Evolutionary conservation across 2,329 filamentous ascomycete genomes (phyloP).

Genomic region (Lasiodiplodia citricola): DNA sequence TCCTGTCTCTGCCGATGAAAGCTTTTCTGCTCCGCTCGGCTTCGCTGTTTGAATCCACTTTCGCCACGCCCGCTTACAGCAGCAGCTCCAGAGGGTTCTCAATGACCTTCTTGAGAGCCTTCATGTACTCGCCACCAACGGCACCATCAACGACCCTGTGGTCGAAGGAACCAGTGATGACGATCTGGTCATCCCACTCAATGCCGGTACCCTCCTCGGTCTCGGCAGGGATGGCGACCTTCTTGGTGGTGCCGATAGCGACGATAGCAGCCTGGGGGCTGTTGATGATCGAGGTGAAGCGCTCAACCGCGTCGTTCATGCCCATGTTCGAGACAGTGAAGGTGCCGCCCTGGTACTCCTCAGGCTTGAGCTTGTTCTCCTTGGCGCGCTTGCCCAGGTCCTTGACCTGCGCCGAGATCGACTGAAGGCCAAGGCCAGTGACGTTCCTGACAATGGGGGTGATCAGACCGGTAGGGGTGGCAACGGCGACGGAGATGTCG

Average conservation of each 20-base stretch:
- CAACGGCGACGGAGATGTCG: constrained; percentile 94
- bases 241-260: constrained; percentile 91
- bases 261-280: constrained; percentile 95
- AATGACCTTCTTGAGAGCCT: constrained; percentile 94
- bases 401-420: constrained; percentile 89
- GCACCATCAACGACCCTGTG: constrained; percentile 98
- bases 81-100: constrained; percentile 97
- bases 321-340: constrained; percentile 99
- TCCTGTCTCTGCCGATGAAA: not conserved
- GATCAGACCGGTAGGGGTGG: constrained; percentile 92
- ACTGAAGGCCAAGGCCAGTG: constrained; percentile 82
- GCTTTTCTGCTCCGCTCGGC: constrained; percentile 4
- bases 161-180: constrained; percentile 94
- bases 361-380: constrained; percentile 98
- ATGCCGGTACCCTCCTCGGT: constrained; percentile 76
- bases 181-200: constrained; percentile 97
- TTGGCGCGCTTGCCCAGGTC: constrained; percentile 95
- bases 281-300: constrained; percentile 99
- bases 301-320: constrained; percentile 96
- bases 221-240: constrained; percentile 89
- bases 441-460: constrained; percentile 95
- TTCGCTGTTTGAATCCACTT: constrained; percentile 12
- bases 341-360: constrained; percentile 98
- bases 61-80: constrained; percentile 61
- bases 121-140: constrained; percentile 95